These are phyloP conservation scores for Phytophthora pisi DNA, from an alignment of 352 stramenopile genomes.

Conservation along the genomic window DNA sequence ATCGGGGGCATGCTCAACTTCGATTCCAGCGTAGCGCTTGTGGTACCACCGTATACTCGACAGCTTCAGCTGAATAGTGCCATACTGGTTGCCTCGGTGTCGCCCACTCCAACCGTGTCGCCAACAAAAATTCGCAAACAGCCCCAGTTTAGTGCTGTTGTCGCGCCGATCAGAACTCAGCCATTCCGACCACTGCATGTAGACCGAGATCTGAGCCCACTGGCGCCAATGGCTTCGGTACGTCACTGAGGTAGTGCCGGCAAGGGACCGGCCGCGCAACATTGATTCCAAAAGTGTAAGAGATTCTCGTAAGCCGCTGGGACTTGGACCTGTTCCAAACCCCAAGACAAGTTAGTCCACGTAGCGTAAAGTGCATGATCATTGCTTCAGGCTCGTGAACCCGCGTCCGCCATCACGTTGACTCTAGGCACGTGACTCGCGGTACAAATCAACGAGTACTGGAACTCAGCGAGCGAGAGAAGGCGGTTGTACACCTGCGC, in stretches of 20 bases:
- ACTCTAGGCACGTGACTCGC: not conserved
- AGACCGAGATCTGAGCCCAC: not conserved
- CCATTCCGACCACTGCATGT: not conserved
- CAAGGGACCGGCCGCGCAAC: not conserved
- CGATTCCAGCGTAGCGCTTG: not conserved
- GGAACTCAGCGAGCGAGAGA: slow-evolving; percentile 5
- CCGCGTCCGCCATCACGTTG: slow-evolving; percentile 1
- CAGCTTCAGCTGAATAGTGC: not conserved
- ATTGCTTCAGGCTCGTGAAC: slow-evolving; percentile 1
- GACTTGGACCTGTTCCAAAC: not conserved
- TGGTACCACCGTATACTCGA: slow-evolving; percentile 6
- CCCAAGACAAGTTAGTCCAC: not conserved
- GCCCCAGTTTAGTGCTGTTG: not conserved
- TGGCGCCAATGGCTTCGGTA: slow-evolving; percentile 4
- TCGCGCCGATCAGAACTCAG: not conserved
- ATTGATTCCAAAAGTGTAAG: not conserved
- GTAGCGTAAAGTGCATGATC: not conserved
- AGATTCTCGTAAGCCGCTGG: not conserved
- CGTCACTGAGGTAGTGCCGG: not conserved
- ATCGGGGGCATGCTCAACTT: not conserved
- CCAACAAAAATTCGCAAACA: not conserved
- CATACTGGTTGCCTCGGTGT: not conserved
- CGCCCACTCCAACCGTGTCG: not conserved
- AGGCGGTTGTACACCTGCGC: slow-evolving; percentile 9
- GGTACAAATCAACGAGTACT: not conserved